Base-by-base conservation (phyloP, 495 filamentous ascomycete species). In the Amorphotheca resinae region DNA sequence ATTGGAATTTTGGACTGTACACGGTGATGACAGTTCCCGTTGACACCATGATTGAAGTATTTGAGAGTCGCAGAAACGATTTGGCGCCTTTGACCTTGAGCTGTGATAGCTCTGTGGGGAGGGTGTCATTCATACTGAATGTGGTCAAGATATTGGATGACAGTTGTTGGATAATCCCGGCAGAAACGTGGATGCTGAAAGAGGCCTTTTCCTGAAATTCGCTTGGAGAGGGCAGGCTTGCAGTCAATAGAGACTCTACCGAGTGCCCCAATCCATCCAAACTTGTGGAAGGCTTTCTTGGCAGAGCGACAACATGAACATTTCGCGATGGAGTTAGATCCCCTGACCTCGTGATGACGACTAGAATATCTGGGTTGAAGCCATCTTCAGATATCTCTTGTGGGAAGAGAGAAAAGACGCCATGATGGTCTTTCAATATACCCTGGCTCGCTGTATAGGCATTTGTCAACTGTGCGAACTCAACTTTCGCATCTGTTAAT, bases 1-100 rank as follows among this genome's bases (percentile, higher is more conserved):
- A 81, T 18, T 73, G 66, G 50, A 76, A 82, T 36, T 76, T 72
- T 3, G 78, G 79, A 53, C 80, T 80, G 51, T 78, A 81, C 14
- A 84, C 57, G 9, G 49, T 58, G 14, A 76, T 57, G n/a, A 60
- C 63, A 26, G 50, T 50, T 2, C 56, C 30, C 0, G 66, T 63
- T 2, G 66, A 59, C 12, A 65, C 56, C 21, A 74, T 59, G 4
- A 73, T 55, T 2, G 70, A 72, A 4, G 67, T 66, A 51, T 57
- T 72, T 31, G 67, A 69, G 0, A 73, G 44, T 12, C 72, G 63
- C 5, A 78, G 52, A 40, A 79, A 74, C 2, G 72, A 76, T 28
- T 49, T 53, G 7, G 66, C 55, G 0, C 47, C 60, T 9, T 54
- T 41, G n/a, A 64, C 45, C 7, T 56, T 15, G 2, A 54, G 26